Conservation (phyloP, 345 rosid genomes). For the Carallia brachiata region DNA sequence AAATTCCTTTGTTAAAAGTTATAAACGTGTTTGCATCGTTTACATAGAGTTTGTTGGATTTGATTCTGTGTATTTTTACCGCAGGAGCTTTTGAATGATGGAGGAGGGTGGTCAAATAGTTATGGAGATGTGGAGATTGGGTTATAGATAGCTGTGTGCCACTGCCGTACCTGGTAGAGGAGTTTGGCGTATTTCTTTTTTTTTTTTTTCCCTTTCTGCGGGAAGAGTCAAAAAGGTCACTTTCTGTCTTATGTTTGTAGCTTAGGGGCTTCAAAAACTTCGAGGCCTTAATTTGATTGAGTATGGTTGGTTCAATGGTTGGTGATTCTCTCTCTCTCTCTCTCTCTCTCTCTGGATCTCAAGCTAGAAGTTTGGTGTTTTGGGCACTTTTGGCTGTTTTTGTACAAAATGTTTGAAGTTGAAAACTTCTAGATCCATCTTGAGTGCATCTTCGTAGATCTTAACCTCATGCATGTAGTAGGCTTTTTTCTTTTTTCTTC, state of each 20-base stretch:
- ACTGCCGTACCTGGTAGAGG: constrained; percentile 11
- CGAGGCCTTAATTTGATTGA: constrained; percentile 15
- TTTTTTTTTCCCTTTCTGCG: neutral
- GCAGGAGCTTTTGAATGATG: constrained; percentile 46
- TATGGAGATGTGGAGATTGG: constrained; percentile 64
- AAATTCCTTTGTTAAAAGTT: neutral
- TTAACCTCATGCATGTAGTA: neutral
- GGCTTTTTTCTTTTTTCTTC: neutral
- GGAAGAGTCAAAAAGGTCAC: constrained; percentile 6
- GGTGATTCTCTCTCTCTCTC: neutral
- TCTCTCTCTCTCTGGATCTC: constrained; percentile 20
- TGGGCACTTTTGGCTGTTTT: constrained; percentile 30
- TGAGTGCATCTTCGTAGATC: constrained; percentile 16
- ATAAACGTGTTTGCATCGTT: neutral
- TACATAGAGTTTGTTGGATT: neutral
- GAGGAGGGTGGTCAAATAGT: constrained; percentile 40
- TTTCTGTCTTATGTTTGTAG: constrained; percentile 18
- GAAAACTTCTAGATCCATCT: constrained; percentile 22
- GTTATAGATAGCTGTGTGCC: constrained; percentile 38
- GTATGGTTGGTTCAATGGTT: constrained; percentile 9
- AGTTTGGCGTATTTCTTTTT: constrained; percentile 1
- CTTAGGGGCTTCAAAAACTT: constrained; percentile 12
- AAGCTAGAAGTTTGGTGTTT: constrained; percentile 15
- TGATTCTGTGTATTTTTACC: neutral
- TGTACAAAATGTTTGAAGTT: constrained; percentile 51